Percentiles rank a stretch among this genome's conserved stretches.
These are phyloP conservation scores for Myxozyma nipponensis DNA, from an alignment of 805 yeast species.

Conservation along the genomic window DNA sequence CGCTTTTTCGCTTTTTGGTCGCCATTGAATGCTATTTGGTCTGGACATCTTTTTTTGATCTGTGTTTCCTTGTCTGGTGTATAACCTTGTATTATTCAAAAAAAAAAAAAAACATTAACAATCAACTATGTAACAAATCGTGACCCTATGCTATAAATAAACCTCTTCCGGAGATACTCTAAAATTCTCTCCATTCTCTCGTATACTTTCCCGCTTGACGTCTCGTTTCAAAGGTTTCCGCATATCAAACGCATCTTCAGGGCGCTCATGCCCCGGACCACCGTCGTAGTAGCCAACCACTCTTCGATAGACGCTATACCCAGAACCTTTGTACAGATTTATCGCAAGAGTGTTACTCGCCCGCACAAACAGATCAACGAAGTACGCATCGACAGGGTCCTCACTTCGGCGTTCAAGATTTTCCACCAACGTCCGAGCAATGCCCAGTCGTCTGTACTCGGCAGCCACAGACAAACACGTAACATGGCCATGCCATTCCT, in stretches of 20 bases:
- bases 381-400: constrained; percentile 67
- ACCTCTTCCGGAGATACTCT: constrained; percentile 29
- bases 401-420: constrained; percentile 72
- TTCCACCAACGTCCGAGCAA: constrained; percentile 75
- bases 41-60: no score
- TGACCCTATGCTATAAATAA: constrained; percentile 10
- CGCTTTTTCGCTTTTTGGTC: no score
- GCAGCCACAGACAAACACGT: constrained; percentile 91
- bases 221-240: constrained; percentile 41
- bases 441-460: constrained; percentile 75
- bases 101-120: no score
- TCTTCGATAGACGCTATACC: constrained; percentile 78
- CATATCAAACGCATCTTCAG: constrained; percentile 86
- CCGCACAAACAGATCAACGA: constrained; percentile 87
- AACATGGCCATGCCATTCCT: constrained; percentile 94
- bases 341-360: constrained; percentile 79
- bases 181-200: constrained; percentile 31
- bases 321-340: constrained; percentile 77
- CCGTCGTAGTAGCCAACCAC: constrained; percentile 82
- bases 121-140: no score
- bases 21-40: no score
- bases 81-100: no score
- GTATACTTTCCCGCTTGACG: constrained; percentile 30
- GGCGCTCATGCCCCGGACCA: constrained; percentile 36
- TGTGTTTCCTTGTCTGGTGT: no score